Evolutionary conservation across 306 rosid genomes (phyloP), one percentile per base, ranked within the genome.

Genomic region (Cucumis hystrix): DNA sequence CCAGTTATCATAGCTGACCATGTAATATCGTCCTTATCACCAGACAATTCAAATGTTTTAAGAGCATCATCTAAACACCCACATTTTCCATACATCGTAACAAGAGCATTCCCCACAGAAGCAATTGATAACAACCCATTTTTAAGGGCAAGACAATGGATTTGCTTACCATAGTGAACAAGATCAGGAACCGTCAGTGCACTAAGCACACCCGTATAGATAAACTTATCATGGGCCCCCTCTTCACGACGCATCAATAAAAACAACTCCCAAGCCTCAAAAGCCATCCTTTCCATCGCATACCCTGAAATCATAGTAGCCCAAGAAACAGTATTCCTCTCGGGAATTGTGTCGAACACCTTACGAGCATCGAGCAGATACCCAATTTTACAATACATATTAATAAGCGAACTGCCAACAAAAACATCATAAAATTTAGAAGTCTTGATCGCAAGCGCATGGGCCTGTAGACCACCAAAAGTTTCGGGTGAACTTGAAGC

Each of bases 1-100:
- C 97, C 91, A 39, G 91, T 89, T 33, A 93, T 84, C 89, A 93
- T 91, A 6, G 97, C 98, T 0, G 97, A 93, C 97, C 96, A 93
- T 3, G 97, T 93, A 68, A 93, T 88, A 0, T 97, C 84, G 86
- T 89, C 91, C 84, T 83, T 91, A 77, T 85, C 83, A 60, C 92
- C 88, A 0, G 82, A 84, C 56, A 81, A 28, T 30, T 87, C 78
- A 75, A 93, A 93, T 76, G 89, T 90, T 68, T 43, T 70, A 39
- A 91, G 83, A 3, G 97, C 97, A 80, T 89, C 89, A 75, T 89
- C 96, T 76, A 89, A 85, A 72, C 84, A 85, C 75, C 91, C 93
- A 81, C 98, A 91, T 80, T 87, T 93, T 0, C 80, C 90, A 86
- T 91, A 93, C 93, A 93, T 89, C 0, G 97, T 86, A 64, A 93